These are phyloP conservation scores for Solanum pimpinellifolium DNA, from an alignment of 257 asterid genomes.

Conservation along the genomic window DNA sequence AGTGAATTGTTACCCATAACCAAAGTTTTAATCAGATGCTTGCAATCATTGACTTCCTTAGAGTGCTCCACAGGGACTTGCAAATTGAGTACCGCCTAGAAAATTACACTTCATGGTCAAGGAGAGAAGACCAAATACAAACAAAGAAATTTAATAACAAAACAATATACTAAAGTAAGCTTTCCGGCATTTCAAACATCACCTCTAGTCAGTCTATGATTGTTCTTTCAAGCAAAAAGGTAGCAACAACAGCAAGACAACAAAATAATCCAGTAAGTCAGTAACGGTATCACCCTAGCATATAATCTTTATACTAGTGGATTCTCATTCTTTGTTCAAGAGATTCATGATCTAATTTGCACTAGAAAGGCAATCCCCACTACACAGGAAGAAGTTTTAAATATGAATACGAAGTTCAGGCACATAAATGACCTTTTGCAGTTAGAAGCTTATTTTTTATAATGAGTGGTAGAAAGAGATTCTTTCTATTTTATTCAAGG, in stretches of 20 bases:
- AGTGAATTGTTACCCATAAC: constrained; percentile 69
- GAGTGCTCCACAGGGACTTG: constrained; percentile 80
- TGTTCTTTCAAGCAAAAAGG: not conserved
- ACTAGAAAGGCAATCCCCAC: not conserved
- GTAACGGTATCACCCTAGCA: not conserved
- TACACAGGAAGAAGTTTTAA: not conserved
- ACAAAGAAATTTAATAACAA: not conserved
- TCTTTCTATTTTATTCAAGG: not conserved
- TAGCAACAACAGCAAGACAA: not conserved
- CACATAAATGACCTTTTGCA: not conserved
- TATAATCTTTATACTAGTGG: not conserved
- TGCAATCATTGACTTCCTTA: constrained; percentile 95
- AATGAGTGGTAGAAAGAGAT: not conserved
- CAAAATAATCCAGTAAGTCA: not conserved
- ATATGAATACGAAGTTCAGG: not conserved
- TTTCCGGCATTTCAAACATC: not conserved
- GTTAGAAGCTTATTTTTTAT: not conserved
- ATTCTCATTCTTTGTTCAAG: not conserved
- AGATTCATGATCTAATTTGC: not conserved
- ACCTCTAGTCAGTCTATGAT: not conserved
- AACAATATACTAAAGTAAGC: not conserved
- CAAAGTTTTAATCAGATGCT: constrained; percentile 93
- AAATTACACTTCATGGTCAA: constrained; percentile 13
- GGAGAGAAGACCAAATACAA: not conserved
- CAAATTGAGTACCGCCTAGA: constrained; percentile 87